Base-by-base conservation (phyloP, 495 filamentous ascomycete species). In the Xylaria scruposa region DNA sequence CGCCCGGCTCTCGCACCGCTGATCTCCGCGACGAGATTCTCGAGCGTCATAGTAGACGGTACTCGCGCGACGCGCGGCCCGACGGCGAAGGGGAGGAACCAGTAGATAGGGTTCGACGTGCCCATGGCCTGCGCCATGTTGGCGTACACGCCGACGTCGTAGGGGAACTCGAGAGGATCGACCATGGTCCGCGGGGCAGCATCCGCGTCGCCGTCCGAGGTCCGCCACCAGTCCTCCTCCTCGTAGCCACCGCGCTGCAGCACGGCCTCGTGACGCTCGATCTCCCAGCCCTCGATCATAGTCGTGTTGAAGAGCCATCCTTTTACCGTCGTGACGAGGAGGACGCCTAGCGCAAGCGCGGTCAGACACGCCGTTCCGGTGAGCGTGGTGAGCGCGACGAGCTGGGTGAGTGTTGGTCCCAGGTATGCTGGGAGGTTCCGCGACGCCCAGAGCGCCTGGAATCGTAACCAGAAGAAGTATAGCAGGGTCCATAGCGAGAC, bases 201-300 rank as follows among this genome's bases (percentile, higher is more conserved):
- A 40, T 70, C 75, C 53, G 67, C 65, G 59, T 79, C 79, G 68
- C 71, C 73, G 10, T 67, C 72, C 9, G 71, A 67, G 3, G 65
- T 56, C 61, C 75, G 77, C 70, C 73, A 84, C 53, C 71, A 78
- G 62, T 64, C 72, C 78, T 15, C 92, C 90, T 53, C 90, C 85
- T 8, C 90, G 91, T 0, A 86, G 90, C 59, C 89, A 81, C 2
- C 93, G 77, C 70, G 91, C 85, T 72, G 90, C 85, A 97, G 83
- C 3, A 96, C 85, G 3, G 91, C 90, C 54, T 92, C 89, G 81
- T 98, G 95, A 15, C 94, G 85, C 76, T 96, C 94, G 58, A 95
- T 91, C 77, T 97, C 94, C 95, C 95, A 98, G 36, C 88, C 87
- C 79, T 99, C 96, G 74, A 99, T 98, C 66, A 93, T 94, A 0